A percentile compares a stretch with the other conserved stretches of the same genome.
phyloP scores from a whole-genome alignment of 345 rosid species.

The Lepidium sativum region DNA sequence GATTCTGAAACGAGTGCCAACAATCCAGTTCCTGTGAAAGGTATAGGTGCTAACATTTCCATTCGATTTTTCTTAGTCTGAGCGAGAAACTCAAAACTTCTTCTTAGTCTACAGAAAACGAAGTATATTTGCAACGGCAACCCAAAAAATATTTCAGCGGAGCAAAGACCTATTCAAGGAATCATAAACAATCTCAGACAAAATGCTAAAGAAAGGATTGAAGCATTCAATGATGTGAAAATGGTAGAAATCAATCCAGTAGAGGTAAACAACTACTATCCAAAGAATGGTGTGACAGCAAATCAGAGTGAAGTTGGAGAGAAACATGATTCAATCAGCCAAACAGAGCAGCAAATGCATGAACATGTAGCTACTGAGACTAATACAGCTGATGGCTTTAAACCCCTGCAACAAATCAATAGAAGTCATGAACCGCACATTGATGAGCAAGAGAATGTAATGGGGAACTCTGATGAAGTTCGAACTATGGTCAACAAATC shows the following conservation, averaged over 20 bases:
- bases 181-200: conserved; percentile 38
- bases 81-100: neutral
- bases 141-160: conserved; percentile 11
- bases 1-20: conserved; percentile 17
- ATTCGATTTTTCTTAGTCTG: neutral
- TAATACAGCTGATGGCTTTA: neutral
- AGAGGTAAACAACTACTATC: conserved; percentile 4
- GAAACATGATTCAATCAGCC: conserved; percentile 12
- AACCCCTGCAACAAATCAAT: conserved; percentile 8
- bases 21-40: conserved; percentile 25
- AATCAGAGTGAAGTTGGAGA: conserved; percentile 12
- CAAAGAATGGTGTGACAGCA: conserved; percentile 8
- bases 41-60: conserved; percentile 15
- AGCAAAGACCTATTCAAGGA: conserved; percentile 39
- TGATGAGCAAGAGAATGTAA: neutral
- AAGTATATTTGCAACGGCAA: conserved; percentile 13
- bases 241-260: conserved; percentile 11
- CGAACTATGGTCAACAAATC: conserved; percentile 5
- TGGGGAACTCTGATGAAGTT: conserved; percentile 3
- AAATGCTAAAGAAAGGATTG: conserved; percentile 20
- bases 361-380: conserved; percentile 1
- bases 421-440: conserved; percentile 2
- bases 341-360: neutral
- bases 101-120: conserved; percentile 28
- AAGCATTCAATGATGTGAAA: conserved; percentile 6